phyloP scores from a whole-genome alignment of 495 filamentous ascomycete genomes.

The Talaromyces ruber region DNA sequence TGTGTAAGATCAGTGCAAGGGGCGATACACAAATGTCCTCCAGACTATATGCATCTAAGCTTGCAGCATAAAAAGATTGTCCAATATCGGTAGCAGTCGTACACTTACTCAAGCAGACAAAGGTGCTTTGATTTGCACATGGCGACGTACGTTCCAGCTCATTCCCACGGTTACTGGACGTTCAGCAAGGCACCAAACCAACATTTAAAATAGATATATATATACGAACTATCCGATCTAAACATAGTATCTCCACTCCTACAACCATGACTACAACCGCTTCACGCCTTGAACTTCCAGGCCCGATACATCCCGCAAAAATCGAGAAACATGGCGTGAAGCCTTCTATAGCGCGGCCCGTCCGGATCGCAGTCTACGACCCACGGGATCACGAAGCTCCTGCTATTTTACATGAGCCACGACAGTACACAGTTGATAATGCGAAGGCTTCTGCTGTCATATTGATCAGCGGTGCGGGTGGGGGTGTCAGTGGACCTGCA shows the following conservation, averaged over 20 bases:
- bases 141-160: not conserved
- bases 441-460: conserved; percentile 25
- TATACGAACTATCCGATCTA: not conserved
- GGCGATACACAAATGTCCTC: not conserved
- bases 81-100: no score
- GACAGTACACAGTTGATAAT: conserved; percentile 9
- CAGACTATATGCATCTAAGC: not conserved
- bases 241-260: not conserved
- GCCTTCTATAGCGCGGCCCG: conserved; percentile 12
- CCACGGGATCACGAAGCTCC: conserved; percentile 19
- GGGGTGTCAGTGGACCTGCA: conserved; percentile 32
- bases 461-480: conserved; percentile 34
- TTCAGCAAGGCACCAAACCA: not conserved
- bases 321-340: conserved; percentile 11
- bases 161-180: not conserved
- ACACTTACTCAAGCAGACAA: no score
- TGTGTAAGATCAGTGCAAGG: not conserved
- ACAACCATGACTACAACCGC: not conserved
- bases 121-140: not conserved
- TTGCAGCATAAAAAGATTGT: not conserved
- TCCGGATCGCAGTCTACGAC: conserved; percentile 17
- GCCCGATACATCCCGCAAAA: conserved; percentile 18
- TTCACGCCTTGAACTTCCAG: conserved; percentile 10
- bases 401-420: conserved; percentile 19
- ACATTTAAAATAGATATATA: no score